Evolutionary conservation across 108 stramenopile species (phyloP).

Genomic region (Skeletonema grethae): DNA sequence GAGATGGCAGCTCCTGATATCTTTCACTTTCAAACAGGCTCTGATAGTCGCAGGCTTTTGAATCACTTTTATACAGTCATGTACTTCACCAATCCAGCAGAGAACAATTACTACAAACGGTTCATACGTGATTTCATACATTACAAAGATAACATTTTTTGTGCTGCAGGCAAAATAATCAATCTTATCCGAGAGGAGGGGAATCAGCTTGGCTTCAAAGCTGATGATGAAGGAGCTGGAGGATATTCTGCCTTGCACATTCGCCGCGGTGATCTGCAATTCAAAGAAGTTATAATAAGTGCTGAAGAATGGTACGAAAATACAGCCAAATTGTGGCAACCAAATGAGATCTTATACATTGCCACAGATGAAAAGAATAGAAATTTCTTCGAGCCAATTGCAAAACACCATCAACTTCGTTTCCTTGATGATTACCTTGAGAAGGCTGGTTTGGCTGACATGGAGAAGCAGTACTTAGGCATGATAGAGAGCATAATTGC

Average conservation of each 20-base stretch:
- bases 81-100: constrained; percentile 75
- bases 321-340: constrained; percentile 62
- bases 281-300: constrained; percentile 75
- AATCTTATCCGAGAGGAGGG: constrained; percentile 71
- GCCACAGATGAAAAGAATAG: constrained; percentile 89
- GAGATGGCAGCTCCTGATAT: constrained; percentile 37
- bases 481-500: constrained; percentile 94
- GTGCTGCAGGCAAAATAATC: constrained; percentile 88
- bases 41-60: constrained; percentile 13
- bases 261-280: constrained; percentile 87
- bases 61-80: constrained; percentile 83
- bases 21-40: constrained; percentile 69
- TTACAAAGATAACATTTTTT: constrained; percentile 85
- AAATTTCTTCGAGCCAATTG: constrained; percentile 85
- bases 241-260: constrained; percentile 85
- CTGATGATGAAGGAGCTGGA: constrained; percentile 70
- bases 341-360: constrained; percentile 74
- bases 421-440: constrained; percentile 83
- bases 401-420: constrained; percentile 61
- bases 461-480: constrained; percentile 87
- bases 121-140: constrained; percentile 87
- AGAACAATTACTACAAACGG: constrained; percentile 78
- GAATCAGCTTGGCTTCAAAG: constrained; percentile 41
- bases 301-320: constrained; percentile 80
- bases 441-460: constrained; percentile 54